These are phyloP conservation scores for Leishmania mexicana DNA, from an alignment of 208 protist species.

Conservation along the genomic window DNA sequence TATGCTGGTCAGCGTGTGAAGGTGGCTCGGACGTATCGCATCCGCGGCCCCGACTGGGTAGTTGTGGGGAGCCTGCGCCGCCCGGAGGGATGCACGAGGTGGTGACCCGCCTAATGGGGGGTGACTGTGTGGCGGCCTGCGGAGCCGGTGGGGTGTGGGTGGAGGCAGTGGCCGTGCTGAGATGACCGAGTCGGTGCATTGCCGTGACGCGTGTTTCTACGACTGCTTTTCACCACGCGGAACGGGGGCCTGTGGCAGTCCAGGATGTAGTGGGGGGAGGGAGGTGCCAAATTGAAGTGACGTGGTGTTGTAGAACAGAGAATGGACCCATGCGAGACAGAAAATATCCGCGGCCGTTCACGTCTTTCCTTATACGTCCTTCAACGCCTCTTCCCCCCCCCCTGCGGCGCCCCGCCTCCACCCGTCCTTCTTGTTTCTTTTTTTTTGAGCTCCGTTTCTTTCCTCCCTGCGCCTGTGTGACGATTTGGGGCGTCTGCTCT, in stretches of 20 bases:
- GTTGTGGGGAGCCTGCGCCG: too few relatives aligned
- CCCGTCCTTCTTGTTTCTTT: slow-evolving; percentile 2
- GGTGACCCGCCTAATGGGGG: too few relatives aligned
- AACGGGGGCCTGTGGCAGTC: too few relatives aligned
- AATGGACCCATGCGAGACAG: not conserved
- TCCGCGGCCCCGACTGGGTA: too few relatives aligned
- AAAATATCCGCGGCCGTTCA: not conserved
- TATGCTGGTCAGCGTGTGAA: not conserved
- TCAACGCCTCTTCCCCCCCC: not conserved
- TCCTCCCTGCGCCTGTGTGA: slow-evolving; percentile 5
- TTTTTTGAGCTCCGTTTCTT: slow-evolving; percentile 1
- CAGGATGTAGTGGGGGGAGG: too few relatives aligned
- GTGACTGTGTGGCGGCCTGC: too few relatives aligned
- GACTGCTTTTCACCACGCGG: too few relatives aligned
- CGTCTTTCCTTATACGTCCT: not conserved
- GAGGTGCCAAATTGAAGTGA: not conserved
- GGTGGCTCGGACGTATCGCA: not conserved
- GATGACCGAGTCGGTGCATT: too few relatives aligned
- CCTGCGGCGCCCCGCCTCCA: not conserved
- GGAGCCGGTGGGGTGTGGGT: too few relatives aligned
- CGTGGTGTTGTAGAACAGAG: not conserved
- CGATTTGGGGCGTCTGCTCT: not conserved
- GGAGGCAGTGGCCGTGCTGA: too few relatives aligned
- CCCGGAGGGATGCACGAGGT: too few relatives aligned
- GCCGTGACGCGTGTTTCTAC: too few relatives aligned